Base-by-base conservation (phyloP, 2,329 filamentous ascomycete genomes). In the Hyphodiscus sp. region DNA sequence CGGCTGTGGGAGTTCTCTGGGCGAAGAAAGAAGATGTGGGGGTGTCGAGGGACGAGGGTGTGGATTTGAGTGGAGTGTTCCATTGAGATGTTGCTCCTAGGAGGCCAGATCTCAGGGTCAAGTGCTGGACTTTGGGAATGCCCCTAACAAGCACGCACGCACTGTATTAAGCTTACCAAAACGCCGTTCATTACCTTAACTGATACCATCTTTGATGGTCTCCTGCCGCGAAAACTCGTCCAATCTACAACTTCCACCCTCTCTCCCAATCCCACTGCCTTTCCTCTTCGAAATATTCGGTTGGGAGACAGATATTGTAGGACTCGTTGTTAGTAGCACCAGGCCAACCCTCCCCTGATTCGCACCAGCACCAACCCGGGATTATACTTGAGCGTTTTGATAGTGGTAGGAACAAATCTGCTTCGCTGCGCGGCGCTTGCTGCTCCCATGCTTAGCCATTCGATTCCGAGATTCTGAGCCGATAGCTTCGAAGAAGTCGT, bases 241-340 rank as follows among this genome's bases (percentile, higher is more conserved):
- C 56, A 90, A 82, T 20, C 87, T 88, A 56, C 90, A 88, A 68
- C 83, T 80, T 60, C 85, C 86, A 10, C 88, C 88, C 70, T 92
- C 89, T 44, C 86, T 76, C 2, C 89, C 88, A 61, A 91, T 90
- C 1, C 88, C 89, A 62, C 83, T 88, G 72, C 89, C 77, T 72
- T 92, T 92, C 48, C 92, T 38, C 33, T 38, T 38, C 13, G 33
- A n/a, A 4, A 5, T 13, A 38, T 38, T 13, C 5, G 16, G 16
- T 13, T 13, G 33, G 33, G 16, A 38, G 33, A 38, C 4, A 38
- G 16, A 38, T 10, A 2, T n/a, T 38, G 29, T 13, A 38, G 13
- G 33, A 13, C 11, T n/a, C 33, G 4, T 38, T 10, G 11, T 38
- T n/a, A 38, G 11, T 10, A 38, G 5, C 33, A 38, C 11, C 33